These are phyloP conservation scores for Xylaria sp. DNA, from an alignment of 2,329 filamentous ascomycete species.

Conservation along the genomic window DNA sequence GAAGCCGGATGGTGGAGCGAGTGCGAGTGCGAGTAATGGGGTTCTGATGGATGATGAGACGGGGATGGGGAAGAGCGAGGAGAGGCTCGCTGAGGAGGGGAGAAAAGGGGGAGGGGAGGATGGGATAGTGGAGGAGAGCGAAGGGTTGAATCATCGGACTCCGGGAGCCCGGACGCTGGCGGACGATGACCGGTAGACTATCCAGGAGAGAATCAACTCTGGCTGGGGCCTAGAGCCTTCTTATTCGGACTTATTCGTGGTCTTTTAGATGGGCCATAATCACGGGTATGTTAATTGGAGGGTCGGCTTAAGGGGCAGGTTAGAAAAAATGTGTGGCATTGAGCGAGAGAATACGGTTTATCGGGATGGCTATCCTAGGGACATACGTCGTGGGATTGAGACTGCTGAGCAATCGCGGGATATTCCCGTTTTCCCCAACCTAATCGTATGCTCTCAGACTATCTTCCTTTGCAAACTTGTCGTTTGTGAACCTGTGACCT, in stretches of 20 bases:
- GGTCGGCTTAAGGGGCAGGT: neutral
- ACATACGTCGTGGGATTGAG: too few species aligned
- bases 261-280: neutral
- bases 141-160: conserved; percentile 30
- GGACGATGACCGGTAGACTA: conserved; percentile 8
- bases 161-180: conserved; percentile 44
- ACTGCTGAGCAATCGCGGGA: neutral
- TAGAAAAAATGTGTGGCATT: neutral
- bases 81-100: conserved; percentile 53
- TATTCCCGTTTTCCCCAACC: neutral
- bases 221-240: neutral
- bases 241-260: neutral
- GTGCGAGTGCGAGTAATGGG: conserved; percentile 18
- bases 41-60: neutral
- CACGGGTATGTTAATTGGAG: neutral
- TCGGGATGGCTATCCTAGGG: neutral
- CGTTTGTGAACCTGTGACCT: neutral
- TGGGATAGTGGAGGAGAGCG: conserved; percentile 10
- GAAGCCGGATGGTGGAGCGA: conserved; percentile 3
- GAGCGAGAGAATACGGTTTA: too few species aligned
- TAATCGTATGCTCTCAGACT: neutral
- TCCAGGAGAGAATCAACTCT: neutral
- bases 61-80: conserved; percentile 43
- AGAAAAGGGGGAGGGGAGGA: conserved; percentile 37
- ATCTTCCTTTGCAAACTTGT: neutral